Conservation (phyloP, 495 filamentous ascomycete species). For the Aspergillus funiculosus region DNA sequence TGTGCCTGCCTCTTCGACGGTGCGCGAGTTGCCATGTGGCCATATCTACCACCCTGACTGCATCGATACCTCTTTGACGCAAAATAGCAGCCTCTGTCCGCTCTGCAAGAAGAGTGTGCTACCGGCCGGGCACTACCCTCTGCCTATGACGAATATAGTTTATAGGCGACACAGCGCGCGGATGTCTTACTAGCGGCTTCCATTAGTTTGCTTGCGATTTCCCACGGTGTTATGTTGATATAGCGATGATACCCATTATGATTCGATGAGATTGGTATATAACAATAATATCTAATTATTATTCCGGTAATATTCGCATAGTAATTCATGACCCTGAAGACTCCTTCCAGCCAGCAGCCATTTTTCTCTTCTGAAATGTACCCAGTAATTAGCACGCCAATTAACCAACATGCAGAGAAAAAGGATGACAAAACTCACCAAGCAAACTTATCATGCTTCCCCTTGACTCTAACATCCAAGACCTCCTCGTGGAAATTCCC, state of each 20-base stretch:
- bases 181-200: not conserved
- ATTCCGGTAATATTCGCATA: no score
- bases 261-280: no score
- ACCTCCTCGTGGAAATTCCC: constrained; percentile 84
- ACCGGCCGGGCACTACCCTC: constrained; percentile 58
- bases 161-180: constrained; percentile 58
- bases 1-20: constrained; percentile 55
- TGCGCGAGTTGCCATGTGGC: constrained; percentile 78
- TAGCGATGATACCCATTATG: constrained; percentile 2
- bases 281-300: no score
- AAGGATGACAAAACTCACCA: constrained; percentile 23
- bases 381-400: not conserved
- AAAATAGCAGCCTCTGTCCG: constrained; percentile 74
- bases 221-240: not conserved
- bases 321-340: no score
- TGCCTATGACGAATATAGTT: constrained; percentile 72
- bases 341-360: not conserved
- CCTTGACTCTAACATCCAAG: constrained; percentile 85
- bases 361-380: not conserved
- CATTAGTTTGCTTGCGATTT: not conserved
- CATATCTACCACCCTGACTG: constrained; percentile 91
- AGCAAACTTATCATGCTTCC: constrained; percentile 94
- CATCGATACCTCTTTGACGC: constrained; percentile 70
- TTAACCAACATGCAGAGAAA: not conserved
- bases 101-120: constrained; percentile 78